phyloP scores from a whole-genome alignment of 139 green algal genomes.

The Closterium sp. region DNA sequence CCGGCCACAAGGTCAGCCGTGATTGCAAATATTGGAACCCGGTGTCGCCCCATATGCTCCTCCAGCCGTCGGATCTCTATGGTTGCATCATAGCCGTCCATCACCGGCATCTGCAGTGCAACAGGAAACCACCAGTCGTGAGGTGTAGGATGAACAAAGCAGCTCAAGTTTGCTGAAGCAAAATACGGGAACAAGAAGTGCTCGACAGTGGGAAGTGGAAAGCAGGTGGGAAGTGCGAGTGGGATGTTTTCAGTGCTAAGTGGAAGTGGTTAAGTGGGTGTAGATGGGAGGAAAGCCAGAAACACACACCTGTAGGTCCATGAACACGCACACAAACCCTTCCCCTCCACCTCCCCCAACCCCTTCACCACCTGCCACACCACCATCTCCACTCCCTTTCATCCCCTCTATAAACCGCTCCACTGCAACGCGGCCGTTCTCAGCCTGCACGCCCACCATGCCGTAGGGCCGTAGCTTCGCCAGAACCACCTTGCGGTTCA shows the following conservation, averaged over 20 bases:
- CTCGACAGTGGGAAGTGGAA: not conserved
- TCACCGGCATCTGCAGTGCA: conserved; percentile 46
- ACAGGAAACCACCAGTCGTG: not conserved
- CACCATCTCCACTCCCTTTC: not conserved
- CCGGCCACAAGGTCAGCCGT: not conserved
- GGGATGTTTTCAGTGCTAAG: not conserved
- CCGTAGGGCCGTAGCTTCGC: conserved; percentile 21
- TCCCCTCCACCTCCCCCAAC: not conserved
- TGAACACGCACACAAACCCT: conserved; percentile 26
- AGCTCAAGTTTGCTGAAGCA: not conserved
- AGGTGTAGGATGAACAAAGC: not conserved
- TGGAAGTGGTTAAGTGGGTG: not conserved
- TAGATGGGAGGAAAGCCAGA: not conserved
- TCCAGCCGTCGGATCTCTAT: conserved; percentile 21
- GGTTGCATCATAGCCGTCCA: conserved; percentile 47
- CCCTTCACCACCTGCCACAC: not conserved
- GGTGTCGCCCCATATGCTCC: not conserved
- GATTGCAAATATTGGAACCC: not conserved
- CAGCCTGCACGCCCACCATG: conserved; percentile 1
- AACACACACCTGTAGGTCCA: conserved; percentile 30
- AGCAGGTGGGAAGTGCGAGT: not conserved
- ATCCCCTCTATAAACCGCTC: conserved; percentile 7
- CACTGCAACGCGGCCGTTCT: not conserved
- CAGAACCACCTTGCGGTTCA: conserved; percentile 35
- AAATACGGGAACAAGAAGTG: not conserved